These are phyloP conservation scores for Colletotrichum trifolii DNA, from an alignment of 2,329 filamentous ascomycete genomes.

Conservation along the genomic window DNA sequence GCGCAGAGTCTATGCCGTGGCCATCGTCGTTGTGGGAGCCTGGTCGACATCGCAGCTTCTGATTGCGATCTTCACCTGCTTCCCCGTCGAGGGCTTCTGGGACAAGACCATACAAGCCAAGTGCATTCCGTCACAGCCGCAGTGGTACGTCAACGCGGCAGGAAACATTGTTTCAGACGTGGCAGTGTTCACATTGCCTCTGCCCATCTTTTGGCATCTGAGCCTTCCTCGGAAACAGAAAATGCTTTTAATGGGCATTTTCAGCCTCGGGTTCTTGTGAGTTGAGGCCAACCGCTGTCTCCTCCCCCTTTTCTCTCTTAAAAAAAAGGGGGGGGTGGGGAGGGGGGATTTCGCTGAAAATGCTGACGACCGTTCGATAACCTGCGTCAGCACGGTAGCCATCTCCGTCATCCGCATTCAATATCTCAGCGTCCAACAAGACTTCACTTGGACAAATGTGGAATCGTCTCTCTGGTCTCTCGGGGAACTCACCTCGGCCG, in stretches of 20 bases:
- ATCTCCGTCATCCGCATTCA: constrained; percentile 40
- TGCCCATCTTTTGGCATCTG: constrained; percentile 42
- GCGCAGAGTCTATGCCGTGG: constrained; percentile 40
- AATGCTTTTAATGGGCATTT: constrained; percentile 41
- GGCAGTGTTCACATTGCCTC: constrained; percentile 41
- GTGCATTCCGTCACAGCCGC: constrained; percentile 39
- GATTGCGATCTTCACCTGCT: constrained; percentile 41
- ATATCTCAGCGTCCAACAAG: constrained; percentile 35
- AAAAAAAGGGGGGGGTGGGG: no score
- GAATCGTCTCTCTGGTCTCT: constrained; percentile 41
- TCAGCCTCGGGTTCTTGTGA: constrained; percentile 44
- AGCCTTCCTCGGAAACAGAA: constrained; percentile 40
- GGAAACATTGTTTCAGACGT: constrained; percentile 44
- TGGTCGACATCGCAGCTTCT: constrained; percentile 44
- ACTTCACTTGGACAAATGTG: constrained; percentile 40
- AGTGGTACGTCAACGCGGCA: constrained; percentile 42
- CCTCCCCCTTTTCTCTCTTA: neutral
- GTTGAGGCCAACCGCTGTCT: constrained; percentile 9
- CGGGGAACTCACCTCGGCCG: constrained; percentile 39
- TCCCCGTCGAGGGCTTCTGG: constrained; percentile 44
- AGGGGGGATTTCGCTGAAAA: no score
- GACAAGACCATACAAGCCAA: constrained; percentile 37
- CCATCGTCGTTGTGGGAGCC: constrained; percentile 42
- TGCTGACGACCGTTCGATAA: neutral
- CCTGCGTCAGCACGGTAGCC: constrained; percentile 37